Evolutionary conservation across 495 filamentous ascomycete species (phyloP).

Genomic region (Opeltia flavorubescens): DNA sequence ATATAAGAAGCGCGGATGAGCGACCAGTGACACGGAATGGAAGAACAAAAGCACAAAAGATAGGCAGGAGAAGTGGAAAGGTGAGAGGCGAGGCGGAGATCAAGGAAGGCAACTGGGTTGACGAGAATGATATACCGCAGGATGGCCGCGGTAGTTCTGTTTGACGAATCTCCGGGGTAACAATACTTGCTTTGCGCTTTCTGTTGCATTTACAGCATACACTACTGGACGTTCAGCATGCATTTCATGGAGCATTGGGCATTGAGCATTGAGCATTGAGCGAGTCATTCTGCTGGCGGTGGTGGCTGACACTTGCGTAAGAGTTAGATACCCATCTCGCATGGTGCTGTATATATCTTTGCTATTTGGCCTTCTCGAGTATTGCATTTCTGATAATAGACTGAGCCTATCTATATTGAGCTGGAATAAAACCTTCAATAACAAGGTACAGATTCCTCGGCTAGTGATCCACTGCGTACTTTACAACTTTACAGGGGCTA

Average conservation of each 20-base stretch:
- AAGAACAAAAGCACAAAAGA: constrained; percentile 12
- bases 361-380: neutral
- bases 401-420: too few relatives aligned
- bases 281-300: too few relatives aligned
- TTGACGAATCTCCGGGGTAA: neutral
- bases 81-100: constrained; percentile 13
- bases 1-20: constrained; percentile 7
- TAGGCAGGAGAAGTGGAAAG: constrained; percentile 12
- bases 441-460: too few relatives aligned
- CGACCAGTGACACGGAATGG: constrained; percentile 1
- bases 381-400: too few relatives aligned
- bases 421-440: too few relatives aligned
- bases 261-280: neutral
- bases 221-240: too few relatives aligned
- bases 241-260: constrained; percentile 3
- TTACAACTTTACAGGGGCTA: too few relatives aligned
- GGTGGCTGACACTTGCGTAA: too few relatives aligned
- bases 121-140: constrained; percentile 4
- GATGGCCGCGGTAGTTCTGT: constrained; percentile 5
- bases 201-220: too few relatives aligned
- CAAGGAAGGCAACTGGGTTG: constrained; percentile 5
- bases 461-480: too few relatives aligned
- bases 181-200: neutral
- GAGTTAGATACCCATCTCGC: neutral
- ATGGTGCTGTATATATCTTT: neutral